These are phyloP conservation scores for Psilocybe tampanensis DNA, from an alignment of 768 basidiomycete species.

Conservation along the genomic window DNA sequence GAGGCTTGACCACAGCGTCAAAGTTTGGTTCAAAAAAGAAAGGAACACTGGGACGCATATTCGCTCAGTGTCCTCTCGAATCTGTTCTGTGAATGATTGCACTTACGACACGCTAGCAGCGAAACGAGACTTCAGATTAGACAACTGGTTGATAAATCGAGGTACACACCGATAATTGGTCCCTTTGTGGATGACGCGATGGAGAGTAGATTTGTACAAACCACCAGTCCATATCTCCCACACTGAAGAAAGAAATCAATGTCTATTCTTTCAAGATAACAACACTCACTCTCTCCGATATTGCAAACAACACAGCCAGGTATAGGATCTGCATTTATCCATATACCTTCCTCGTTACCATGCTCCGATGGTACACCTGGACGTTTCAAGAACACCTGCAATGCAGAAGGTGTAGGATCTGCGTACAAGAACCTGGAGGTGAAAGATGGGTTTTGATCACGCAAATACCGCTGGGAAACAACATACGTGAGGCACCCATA, in stretches of 20 bases:
- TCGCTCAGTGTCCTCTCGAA: background rate
- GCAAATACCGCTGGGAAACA: background rate
- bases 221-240: slow-evolving; percentile 94
- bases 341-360: slow-evolving; percentile 60
- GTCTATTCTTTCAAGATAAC: background rate
- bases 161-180: slow-evolving; percentile 61
- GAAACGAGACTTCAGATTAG: background rate
- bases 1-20: slow-evolving; percentile 64
- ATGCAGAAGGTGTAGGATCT: slow-evolving; percentile 76
- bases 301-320: slow-evolving; percentile 88
- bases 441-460: background rate
- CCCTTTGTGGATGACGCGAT: slow-evolving; percentile 80
- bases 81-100: background rate
- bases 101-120: slow-evolving; percentile 70
- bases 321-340: slow-evolving; percentile 87
- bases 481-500: slow-evolving; percentile 89
- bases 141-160: background rate
- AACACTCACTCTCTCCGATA: slow-evolving; percentile 80
- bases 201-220: slow-evolving; percentile 83
- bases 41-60: slow-evolving; percentile 56
- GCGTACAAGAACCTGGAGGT: slow-evolving; percentile 77
- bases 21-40: slow-evolving; percentile 97
- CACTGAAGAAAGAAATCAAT: slow-evolving; percentile 47
- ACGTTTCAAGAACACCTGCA: slow-evolving; percentile 73
- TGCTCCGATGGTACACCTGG: slow-evolving; percentile 51